These are phyloP conservation scores for Xylaria digitata DNA, from an alignment of 2,329 filamentous ascomycete species.

Conservation along the genomic window DNA sequence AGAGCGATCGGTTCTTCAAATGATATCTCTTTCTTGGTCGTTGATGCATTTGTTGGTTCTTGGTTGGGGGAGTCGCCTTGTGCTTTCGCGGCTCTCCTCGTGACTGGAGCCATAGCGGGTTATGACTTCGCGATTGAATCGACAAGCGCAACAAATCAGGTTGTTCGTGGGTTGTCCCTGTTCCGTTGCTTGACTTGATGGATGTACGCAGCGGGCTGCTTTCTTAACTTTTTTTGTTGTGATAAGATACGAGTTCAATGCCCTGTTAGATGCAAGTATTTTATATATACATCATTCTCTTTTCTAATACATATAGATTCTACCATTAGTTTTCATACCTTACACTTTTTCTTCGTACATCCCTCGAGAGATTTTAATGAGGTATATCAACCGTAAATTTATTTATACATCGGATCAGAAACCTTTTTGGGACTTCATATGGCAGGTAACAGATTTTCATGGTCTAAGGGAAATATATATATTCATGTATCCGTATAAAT, in stretches of 20 bases:
- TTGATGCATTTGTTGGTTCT: conserved; percentile 1
- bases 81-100: conserved; percentile 43
- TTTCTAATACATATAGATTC: neutral
- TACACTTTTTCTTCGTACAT: no score
- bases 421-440: no score
- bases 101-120: conserved; percentile 43
- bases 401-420: no score
- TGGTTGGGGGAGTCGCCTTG: conserved; percentile 19
- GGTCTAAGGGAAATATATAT: neutral
- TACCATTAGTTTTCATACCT: no score
- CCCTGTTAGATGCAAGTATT: conserved; percentile 1
- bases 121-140: neutral
- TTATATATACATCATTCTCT: neutral
- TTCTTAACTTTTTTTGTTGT: conserved; percentile 30
- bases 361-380: no score
- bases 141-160: neutral
- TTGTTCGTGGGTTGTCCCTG: neutral
- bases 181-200: neutral
- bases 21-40: conserved; percentile 20
- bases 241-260: conserved; percentile 35
- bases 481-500: neutral
- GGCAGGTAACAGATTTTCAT: neutral
- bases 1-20: conserved; percentile 34
- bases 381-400: no score
- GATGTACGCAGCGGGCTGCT: conserved; percentile 24